Base-by-base conservation (phyloP, 192 early-diverging fungal genomes). In the Entomortierella parvispora region DNA sequence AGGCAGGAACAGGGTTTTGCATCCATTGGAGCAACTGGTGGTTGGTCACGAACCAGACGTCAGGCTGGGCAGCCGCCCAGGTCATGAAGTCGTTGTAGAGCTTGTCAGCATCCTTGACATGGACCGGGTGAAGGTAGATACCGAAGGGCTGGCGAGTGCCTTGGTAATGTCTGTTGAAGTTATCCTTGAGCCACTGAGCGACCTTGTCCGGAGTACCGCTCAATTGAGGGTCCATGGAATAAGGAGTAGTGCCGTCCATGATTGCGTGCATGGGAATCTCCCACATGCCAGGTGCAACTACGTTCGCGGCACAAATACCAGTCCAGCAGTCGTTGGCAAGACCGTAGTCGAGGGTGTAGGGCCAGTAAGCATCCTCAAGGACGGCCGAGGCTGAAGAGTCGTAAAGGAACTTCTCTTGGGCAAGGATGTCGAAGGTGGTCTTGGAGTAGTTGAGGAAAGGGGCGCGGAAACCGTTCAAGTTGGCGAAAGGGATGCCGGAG, bases 1-100 rank as follows among this genome's bases (percentile, higher is more conserved):
- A 67, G n/a, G 83, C 86, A 17, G 90, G 88, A 7, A 92, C 90
- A 42, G 90, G 90, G 71, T 92, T 91, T 79, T 91, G 79, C 90
- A 92, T 92, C 82, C 90, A 92, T 65, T 85, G 74, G 26, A 92
- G 74, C 28, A 92, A 34, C 59, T 92, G 90, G 28, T 83, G 75
- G 46, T 80, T 81, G 58, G 89, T 91, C 34, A 92, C 85, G 65
- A 91, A 88, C 87, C 89, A 92, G 23, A 88, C 86, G 76, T 92
- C 84, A 12, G 88, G 88, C 33, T 85, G 68, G n/a, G 71, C 45
- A 42, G 85, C 71, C 22, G 82, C 75, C 40, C 79, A 85, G 58
- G 86, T 71, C 37, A 92, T 71, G 63, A 92, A 88, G 0, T 54
- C 71, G 0, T 72, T 58, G 31, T 86, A 70, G 7, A 68, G 56